Evolutionary conservation across 2,329 filamentous ascomycete species (phyloP), one percentile per base, ranked within the genome.

Genomic region (Colletotrichum graminicola): DNA sequence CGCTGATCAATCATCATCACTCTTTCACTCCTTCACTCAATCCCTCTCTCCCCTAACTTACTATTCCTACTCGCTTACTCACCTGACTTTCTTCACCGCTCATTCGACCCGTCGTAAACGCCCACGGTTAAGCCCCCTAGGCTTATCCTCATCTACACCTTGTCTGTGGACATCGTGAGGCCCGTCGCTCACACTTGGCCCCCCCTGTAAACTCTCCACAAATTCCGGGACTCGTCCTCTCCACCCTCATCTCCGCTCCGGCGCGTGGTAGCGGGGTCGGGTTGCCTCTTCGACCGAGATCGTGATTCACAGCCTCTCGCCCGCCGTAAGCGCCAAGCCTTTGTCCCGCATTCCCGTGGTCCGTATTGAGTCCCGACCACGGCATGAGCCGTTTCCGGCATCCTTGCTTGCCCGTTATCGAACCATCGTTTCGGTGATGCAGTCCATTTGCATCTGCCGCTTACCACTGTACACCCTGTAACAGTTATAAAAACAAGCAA

Each of bases 171-270:
- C 5, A 47, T 45, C 39, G 11, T 47, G 21, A 45, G 43, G 10
- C 2, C 21, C 18, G 41, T 21, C 41, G 4, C 16, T 43, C 41
- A 21, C 43, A 11, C 43, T 23, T 49, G 5, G 3, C 32, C 18
- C 8, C 45, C 45, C 59, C 32, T 39, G 16, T 0, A 8, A 14
- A 16, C 32, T 43, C 32, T 8, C 29, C 45, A 18, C 36, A 34
- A n/a, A 26, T 16, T 14, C 29, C 14, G 32, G 32, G 12, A 62
- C 29, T 34, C 5, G 14, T 14, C 59, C n/a, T 39, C 34, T 18
- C 61, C 47, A 63, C 61, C n/a, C 23, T 63, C 34, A 63, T 63
- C 23, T 43, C 61, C 34, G 45, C 61, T 63, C 61, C 61, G 47
- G 34, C 23, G 61, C 23, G 39, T 39, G 23, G 8, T 18, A 8